phyloP scores from a whole-genome alignment of 2,329 filamentous ascomycete species.

The Tetracladium maxilliforme region DNA sequence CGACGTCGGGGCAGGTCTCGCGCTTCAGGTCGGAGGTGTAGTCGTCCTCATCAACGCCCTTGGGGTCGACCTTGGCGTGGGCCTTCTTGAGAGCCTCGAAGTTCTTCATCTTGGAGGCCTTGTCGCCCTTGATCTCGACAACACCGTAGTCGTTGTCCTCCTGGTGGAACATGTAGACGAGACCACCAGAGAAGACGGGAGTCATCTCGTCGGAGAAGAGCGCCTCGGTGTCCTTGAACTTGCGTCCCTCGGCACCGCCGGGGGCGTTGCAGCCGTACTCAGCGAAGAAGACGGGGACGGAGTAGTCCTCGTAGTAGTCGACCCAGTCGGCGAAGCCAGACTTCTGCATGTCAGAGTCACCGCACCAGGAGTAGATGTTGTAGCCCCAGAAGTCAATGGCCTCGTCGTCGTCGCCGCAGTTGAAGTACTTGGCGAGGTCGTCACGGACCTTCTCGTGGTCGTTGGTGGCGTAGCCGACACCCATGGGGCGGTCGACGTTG shows the following conservation, averaged over 20 bases:
- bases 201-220: conserved; percentile 76
- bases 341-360: conserved; percentile 57
- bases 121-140: conserved; percentile 42
- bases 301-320: conserved; percentile 76
- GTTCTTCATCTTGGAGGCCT: conserved; percentile 55
- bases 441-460: conserved; percentile 75
- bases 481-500: conserved; percentile 63
- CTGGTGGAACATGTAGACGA: conserved; percentile 98
- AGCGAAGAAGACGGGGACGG: conserved; percentile 92
- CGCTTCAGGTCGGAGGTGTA: conserved; percentile 35
- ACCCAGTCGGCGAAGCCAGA: conserved; percentile 78
- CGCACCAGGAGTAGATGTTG: conserved; percentile 99
- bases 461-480: conserved; percentile 92
- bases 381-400: conserved; percentile 97
- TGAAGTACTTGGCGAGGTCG: conserved; percentile 83
- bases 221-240: conserved; percentile 72
- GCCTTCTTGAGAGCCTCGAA: conserved; percentile 59
- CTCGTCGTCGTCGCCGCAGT: conserved; percentile 56
- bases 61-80: conserved; percentile 53
- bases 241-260: conserved; percentile 46
- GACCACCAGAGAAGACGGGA: conserved; percentile 80
- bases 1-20: conserved; percentile 54
- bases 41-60: conserved; percentile 43
- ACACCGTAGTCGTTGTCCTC: conserved; percentile 83
- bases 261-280: conserved; percentile 90